phyloP scores from a whole-genome alignment of 768 basidiomycete species.

The Suillus weaverae region DNA sequence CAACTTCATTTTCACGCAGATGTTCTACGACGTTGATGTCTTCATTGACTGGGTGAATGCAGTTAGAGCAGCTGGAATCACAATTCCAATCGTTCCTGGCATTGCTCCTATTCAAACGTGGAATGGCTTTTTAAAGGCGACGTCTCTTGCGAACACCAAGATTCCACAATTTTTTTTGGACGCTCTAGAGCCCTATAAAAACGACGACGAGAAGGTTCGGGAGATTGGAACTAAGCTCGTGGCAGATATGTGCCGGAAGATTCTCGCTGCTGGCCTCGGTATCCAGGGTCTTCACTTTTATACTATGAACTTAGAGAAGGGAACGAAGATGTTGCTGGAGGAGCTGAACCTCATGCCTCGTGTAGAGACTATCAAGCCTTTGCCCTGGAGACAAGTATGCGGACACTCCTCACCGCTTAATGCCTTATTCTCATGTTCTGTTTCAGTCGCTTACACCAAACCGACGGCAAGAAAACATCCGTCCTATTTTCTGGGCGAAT shows the following conservation, averaged over 20 bases:
- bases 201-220: slow-evolving; percentile 89
- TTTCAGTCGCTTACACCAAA: slow-evolving; percentile 85
- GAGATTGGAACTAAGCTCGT: slow-evolving; percentile 93
- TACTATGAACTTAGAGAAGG: slow-evolving; percentile 96
- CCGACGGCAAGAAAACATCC: slow-evolving; percentile 87
- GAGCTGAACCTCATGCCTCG: slow-evolving; percentile 87
- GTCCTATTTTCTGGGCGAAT: slow-evolving; percentile 99
- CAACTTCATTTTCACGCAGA: slow-evolving; percentile 95
- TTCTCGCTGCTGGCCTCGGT: slow-evolving; percentile 76
- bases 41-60: slow-evolving; percentile 91
- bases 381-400: slow-evolving; percentile 93
- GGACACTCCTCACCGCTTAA: slow-evolving; percentile 9
- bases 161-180: slow-evolving; percentile 80
- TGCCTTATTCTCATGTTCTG: slow-evolving; percentile 8
- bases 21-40: slow-evolving; percentile 93
- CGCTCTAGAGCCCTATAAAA: slow-evolving; percentile 81
- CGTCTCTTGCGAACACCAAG: slow-evolving; percentile 70
- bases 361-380: slow-evolving; percentile 88
- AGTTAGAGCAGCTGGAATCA: slow-evolving; percentile 83
- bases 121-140: slow-evolving; percentile 90
- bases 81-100: slow-evolving; percentile 89
- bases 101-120: slow-evolving; percentile 95
- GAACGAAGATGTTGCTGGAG: slow-evolving; percentile 91
- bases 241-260: slow-evolving; percentile 88
- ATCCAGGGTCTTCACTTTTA: slow-evolving; percentile 94